Evolutionary conservation across 768 basidiomycete species (phyloP).

Genomic region (Auriscalpium orientale): DNA sequence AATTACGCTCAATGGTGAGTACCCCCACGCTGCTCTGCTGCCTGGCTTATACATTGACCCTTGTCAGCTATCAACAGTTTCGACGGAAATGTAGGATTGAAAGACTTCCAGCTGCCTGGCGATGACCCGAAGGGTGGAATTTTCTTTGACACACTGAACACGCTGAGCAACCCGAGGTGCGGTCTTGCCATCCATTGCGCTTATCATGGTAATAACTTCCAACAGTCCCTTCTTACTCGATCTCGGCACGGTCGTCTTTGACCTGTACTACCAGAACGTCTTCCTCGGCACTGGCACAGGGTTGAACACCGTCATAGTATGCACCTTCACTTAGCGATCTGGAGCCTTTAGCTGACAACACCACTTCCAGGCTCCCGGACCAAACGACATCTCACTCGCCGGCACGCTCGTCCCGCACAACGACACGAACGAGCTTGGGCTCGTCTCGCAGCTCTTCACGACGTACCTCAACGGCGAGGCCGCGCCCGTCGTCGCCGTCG

Average conservation of each 20-base stretch:
- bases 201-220: not conserved
- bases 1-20: conserved; percentile 46
- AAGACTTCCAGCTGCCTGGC: conserved; percentile 56
- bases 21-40: not conserved
- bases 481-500: conserved; percentile 52
- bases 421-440: conserved; percentile 33
- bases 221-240: conserved; percentile 59
- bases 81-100: conserved; percentile 42
- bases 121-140: conserved; percentile 65
- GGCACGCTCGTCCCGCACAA: conserved; percentile 53
- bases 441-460: conserved; percentile 59
- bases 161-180: conserved; percentile 52
- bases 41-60: not conserved
- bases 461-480: conserved; percentile 59
- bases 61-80: conserved; percentile 53
- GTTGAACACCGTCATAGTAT: conserved; percentile 43
- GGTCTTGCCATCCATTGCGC: not conserved
- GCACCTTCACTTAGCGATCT: conserved; percentile 15
- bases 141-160: conserved; percentile 50
- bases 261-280: conserved; percentile 49
- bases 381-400: conserved; percentile 49
- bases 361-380: conserved; percentile 36
- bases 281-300: conserved; percentile 50
- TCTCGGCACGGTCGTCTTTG: conserved; percentile 61
- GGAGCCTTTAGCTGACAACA: not conserved